Evolutionary conservation across 768 basidiomycete genomes (phyloP).

Genomic region (Boletus pseudo-olivaceus): DNA sequence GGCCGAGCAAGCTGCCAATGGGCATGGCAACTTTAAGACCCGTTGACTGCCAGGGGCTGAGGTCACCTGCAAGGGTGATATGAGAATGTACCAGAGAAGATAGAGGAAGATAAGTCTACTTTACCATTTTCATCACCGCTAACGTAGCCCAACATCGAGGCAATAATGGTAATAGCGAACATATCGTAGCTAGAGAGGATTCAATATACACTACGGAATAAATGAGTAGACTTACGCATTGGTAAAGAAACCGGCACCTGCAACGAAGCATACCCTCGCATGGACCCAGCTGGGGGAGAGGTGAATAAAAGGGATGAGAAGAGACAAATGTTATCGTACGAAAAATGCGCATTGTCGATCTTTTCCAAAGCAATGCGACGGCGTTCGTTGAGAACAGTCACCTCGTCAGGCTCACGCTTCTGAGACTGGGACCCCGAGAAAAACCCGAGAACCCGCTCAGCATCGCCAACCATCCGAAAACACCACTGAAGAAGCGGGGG

Average conservation of each 20-base stretch:
- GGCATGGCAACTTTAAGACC: conserved; percentile 77
- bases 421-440: neutral
- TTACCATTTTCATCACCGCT: conserved; percentile 43
- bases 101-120: neutral
- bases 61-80: conserved; percentile 19
- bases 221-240: conserved; percentile 51
- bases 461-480: conserved; percentile 12
- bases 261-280: conserved; percentile 61
- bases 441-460: neutral
- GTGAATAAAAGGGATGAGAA: neutral
- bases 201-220: neutral
- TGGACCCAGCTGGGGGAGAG: conserved; percentile 65
- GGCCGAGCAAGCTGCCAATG: conserved; percentile 68
- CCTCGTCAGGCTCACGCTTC: neutral
- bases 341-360: conserved; percentile 82
- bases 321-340: conserved; percentile 43
- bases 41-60: conserved; percentile 61
- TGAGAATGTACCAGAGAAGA: neutral
- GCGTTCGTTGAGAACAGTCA: conserved; percentile 53
- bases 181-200: conserved; percentile 57
- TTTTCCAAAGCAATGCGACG: conserved; percentile 76
- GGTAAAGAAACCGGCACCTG: conserved; percentile 88
- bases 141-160: conserved; percentile 81
- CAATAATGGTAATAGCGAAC: conserved; percentile 84
- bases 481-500: neutral